Evolutionary conservation across 495 filamentous ascomycete genomes (phyloP).

Genomic region (Penicillium cinerascens): DNA sequence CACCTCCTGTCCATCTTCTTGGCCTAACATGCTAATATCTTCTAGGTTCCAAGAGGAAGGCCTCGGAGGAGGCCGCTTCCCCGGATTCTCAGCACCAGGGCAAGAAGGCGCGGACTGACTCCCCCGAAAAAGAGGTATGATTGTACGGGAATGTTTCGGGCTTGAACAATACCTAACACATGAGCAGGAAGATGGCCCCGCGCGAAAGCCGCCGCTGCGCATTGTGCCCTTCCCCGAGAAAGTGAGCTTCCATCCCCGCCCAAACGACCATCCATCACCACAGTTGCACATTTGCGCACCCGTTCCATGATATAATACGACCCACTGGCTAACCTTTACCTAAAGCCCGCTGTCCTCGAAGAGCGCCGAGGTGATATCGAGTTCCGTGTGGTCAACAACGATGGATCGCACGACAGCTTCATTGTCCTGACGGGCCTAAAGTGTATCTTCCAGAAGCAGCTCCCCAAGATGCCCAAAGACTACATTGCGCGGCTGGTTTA

Average conservation of each 20-base stretch:
- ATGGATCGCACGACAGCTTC: constrained; percentile 78
- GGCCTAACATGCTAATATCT: neutral
- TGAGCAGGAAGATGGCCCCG: constrained; percentile 28
- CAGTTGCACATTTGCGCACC: neutral
- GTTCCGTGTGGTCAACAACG: constrained; percentile 97
- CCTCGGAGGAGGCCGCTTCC: constrained; percentile 63
- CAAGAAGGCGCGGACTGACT: constrained; percentile 61
- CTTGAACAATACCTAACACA: neutral
- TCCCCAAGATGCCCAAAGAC: constrained; percentile 98
- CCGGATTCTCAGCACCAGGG: constrained; percentile 47
- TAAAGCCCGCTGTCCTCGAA: constrained; percentile 81
- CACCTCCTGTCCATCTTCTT: too few relatives aligned
- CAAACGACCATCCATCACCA: neutral
- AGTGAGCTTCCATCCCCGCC: constrained; percentile 38
- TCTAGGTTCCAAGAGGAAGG: constrained; percentile 72
- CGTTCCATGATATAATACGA: neutral
- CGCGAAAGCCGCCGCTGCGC: constrained; percentile 40
- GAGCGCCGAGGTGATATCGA: constrained; percentile 95
- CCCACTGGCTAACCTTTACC: constrained; percentile 1
- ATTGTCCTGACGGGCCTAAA: constrained; percentile 95
- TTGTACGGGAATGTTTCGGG: neutral
- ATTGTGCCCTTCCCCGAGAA: constrained; percentile 83
- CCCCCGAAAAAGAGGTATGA: constrained; percentile 49
- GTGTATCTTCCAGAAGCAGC: constrained; percentile 97
- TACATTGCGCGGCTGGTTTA: constrained; percentile 97